Percentiles rank a stretch among this genome's conserved stretches.
Evolutionary conservation across 768 basidiomycete species (phyloP).

Genomic region (Hypsizygus marmoreus): DNA sequence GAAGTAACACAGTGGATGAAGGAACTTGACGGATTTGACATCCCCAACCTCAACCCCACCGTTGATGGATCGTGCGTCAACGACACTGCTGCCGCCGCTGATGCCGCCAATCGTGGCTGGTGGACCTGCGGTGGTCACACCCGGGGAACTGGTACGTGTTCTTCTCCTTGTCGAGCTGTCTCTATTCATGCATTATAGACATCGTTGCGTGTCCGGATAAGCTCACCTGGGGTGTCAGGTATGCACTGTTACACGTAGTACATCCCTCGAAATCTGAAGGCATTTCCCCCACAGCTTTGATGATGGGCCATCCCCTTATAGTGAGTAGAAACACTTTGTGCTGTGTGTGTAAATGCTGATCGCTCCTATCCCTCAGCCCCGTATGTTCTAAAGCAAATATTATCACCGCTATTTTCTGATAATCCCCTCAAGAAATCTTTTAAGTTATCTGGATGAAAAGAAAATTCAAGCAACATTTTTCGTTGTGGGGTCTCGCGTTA

Average conservation of each 20-base stretch:
- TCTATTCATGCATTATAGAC: conserved; percentile 34
- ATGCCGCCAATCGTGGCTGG: conserved; percentile 75
- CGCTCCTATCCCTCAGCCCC: conserved; percentile 19
- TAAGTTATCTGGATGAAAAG: conserved; percentile 69
- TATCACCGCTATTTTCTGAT: neutral
- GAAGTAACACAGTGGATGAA: conserved; percentile 77
- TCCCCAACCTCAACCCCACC: conserved; percentile 68
- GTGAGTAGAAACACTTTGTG: conserved; percentile 41
- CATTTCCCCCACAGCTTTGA: conserved; percentile 56
- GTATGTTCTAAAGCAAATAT: conserved; percentile 14
- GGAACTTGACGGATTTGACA: conserved; percentile 69
- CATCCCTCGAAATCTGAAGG: conserved; percentile 7
- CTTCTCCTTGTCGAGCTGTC: neutral
- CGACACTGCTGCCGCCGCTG: conserved; percentile 55
- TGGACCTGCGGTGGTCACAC: conserved; percentile 87
- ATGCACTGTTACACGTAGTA: conserved; percentile 8
- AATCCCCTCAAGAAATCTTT: conserved; percentile 49
- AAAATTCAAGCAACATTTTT: conserved; percentile 86
- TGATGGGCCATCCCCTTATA: conserved; percentile 86
- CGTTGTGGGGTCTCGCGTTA: conserved; percentile 82
- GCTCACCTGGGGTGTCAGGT: conserved; percentile 76
- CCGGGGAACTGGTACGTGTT: conserved; percentile 42
- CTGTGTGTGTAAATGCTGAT: conserved; percentile 8
- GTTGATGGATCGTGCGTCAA: conserved; percentile 67
- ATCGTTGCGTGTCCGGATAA: conserved; percentile 70